Conservation (phyloP, 2,329 filamentous ascomycete genomes). For the Geoglossum cookeanum region DNA sequence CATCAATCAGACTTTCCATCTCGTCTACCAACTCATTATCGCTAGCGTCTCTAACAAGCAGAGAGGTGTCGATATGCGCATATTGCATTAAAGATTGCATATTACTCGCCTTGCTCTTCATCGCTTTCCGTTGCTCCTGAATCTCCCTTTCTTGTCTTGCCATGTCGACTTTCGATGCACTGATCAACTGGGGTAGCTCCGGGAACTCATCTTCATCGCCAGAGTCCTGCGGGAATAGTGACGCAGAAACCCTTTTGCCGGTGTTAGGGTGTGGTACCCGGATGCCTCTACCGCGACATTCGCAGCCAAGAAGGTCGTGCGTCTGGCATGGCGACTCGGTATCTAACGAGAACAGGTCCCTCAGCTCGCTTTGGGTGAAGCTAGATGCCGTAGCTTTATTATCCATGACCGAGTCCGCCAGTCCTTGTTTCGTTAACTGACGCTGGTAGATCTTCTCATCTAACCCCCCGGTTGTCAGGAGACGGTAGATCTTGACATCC, state of each 20-base stretch:
- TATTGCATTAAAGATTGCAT: constrained; percentile 35
- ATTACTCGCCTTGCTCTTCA: constrained; percentile 20
- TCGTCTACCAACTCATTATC: constrained; percentile 1
- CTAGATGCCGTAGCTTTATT: constrained; percentile 38
- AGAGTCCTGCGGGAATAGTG: background rate
- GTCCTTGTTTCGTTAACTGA: constrained; percentile 49
- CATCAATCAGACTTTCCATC: constrained; percentile 9
- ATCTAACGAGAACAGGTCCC: constrained; percentile 47
- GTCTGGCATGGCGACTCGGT: constrained; percentile 42
- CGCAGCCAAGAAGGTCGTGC: constrained; percentile 45
- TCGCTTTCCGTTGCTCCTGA: constrained; percentile 12
- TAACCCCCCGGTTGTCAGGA: constrained; percentile 47
- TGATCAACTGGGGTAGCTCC: constrained; percentile 15
- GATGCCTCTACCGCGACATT: constrained; percentile 36
- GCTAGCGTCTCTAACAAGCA: constrained; percentile 11
- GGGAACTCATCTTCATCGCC: constrained; percentile 5
- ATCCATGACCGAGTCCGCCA: constrained; percentile 54
- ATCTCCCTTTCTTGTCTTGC: constrained; percentile 25
- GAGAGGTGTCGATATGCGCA: constrained; percentile 28
- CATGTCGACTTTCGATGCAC: constrained; percentile 27
- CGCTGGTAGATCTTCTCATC: constrained; percentile 62
- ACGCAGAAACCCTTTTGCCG: constrained; percentile 5
- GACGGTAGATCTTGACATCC: constrained; percentile 48
- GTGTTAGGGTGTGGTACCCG: constrained; percentile 5
- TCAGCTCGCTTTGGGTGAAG: constrained; percentile 46